Evolutionary conservation across 2,329 filamentous ascomycete species (phyloP).

Genomic region (Lasiodiplodia gonubiensis): DNA sequence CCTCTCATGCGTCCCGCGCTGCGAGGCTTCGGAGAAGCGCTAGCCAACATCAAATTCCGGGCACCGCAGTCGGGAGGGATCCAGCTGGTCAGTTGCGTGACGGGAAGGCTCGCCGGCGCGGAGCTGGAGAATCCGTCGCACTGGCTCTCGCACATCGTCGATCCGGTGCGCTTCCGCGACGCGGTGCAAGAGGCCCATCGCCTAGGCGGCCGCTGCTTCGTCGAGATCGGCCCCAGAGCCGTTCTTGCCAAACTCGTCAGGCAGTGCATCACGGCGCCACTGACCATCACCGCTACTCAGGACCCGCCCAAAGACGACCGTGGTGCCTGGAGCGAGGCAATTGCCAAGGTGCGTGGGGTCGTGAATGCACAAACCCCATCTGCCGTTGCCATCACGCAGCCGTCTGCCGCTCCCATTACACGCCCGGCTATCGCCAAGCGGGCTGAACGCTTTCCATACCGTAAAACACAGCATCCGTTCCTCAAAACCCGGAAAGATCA

Average conservation of each 20-base stretch:
- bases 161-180: not conserved
- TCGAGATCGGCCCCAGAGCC: not conserved
- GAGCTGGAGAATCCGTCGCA: no score
- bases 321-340: not conserved
- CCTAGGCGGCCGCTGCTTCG: not conserved
- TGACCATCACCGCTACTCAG: not conserved
- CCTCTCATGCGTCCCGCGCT: not conserved
- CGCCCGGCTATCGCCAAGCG: no score
- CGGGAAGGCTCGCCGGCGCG: no score
- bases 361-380: no score
- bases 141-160: not conserved
- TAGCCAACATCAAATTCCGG: not conserved
- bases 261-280: not conserved
- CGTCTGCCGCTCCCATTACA: no score
- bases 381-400: no score
- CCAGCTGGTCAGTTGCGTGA: not conserved
- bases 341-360: no score
- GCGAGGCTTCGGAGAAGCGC: not conserved
- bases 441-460: no score
- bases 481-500: not conserved
- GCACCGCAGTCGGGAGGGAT: not conserved
- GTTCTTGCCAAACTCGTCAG: not conserved
- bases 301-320: not conserved
- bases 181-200: not conserved
- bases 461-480: no score